These are phyloP conservation scores for Cytospora piceicola DNA, from an alignment of 2,329 filamentous ascomycete species.

Conservation along the genomic window DNA sequence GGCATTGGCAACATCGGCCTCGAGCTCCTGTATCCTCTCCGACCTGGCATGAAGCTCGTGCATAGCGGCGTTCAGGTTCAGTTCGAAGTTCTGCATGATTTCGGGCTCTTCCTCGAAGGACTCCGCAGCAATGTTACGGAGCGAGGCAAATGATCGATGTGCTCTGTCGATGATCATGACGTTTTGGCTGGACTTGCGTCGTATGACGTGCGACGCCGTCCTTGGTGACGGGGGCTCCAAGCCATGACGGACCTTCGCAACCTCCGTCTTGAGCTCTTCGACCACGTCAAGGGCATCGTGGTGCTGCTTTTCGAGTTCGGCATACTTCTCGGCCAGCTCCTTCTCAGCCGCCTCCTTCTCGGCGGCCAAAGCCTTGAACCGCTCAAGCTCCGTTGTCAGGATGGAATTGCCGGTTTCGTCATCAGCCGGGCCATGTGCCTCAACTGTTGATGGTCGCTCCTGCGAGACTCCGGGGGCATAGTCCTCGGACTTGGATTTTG, in stretches of 20 bases:
- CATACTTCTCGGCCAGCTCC: conserved; percentile 76
- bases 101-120: conserved; percentile 84
- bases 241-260: conserved; percentile 73
- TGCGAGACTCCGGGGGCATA: conserved; percentile 15
- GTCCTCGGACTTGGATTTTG: conserved; percentile 45
- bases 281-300: conserved; percentile 81
- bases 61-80: conserved; percentile 89
- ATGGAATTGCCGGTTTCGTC: conserved; percentile 49
- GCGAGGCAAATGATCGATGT: conserved; percentile 85
- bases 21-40: conserved; percentile 87
- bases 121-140: conserved; percentile 85
- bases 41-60: conserved; percentile 86
- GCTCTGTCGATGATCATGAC: conserved; percentile 86
- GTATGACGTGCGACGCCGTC: conserved; percentile 73
- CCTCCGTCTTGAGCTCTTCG: conserved; percentile 86
- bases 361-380: conserved; percentile 68
- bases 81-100: conserved; percentile 87
- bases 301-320: conserved; percentile 81
- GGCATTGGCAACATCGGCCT: conserved; percentile 78
- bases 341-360: conserved; percentile 79
- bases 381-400: conserved; percentile 68
- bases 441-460: conserved; percentile 3
- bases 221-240: conserved; percentile 64
- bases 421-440: conserved; percentile 35
- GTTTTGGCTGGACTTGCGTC: conserved; percentile 90